phyloP scores from a whole-genome alignment of 2,329 filamentous ascomycete species.

The Tolypocladium ovalisporum region DNA sequence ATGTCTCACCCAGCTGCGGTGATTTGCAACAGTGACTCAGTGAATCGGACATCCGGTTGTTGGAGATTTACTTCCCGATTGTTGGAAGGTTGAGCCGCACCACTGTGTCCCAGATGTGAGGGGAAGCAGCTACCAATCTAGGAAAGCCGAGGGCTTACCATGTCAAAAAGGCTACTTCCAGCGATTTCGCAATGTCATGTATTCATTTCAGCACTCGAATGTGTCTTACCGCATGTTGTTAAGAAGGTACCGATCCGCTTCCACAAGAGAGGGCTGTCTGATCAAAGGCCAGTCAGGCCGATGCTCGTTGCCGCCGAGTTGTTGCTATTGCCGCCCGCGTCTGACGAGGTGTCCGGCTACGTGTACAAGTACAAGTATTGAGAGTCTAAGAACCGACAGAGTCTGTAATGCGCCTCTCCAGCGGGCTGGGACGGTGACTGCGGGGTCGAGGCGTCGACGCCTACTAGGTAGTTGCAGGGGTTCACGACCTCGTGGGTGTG shows the following conservation, averaged over 20 bases:
- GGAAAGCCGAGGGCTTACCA: neutral
- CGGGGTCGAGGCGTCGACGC: neutral
- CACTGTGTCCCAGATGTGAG: neutral
- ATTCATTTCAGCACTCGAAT: too few species aligned
- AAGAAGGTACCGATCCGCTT: neutral
- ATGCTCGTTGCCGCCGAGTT: neutral
- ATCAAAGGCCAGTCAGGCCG: neutral
- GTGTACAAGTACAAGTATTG: neutral
- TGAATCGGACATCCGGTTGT: neutral
- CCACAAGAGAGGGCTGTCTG: neutral
- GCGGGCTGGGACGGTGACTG: neutral
- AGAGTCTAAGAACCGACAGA: neutral
- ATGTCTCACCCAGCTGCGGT: neutral
- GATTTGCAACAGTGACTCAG: neutral
- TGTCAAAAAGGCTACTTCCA: neutral
- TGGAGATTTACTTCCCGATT: neutral
- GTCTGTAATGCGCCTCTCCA: neutral
- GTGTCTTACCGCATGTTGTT: neutral
- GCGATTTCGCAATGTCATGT: too few species aligned
- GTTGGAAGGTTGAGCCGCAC: neutral
- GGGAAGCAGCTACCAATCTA: neutral
- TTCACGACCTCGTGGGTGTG: neutral
- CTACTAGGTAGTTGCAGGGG: neutral
- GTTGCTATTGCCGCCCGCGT: neutral
- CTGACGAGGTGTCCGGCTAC: neutral